Percentiles rank a stretch among this genome's conserved stretches.
Conservation (phyloP, 1,139 yeast genomes). For the Kodamaea alishanica region DNA sequence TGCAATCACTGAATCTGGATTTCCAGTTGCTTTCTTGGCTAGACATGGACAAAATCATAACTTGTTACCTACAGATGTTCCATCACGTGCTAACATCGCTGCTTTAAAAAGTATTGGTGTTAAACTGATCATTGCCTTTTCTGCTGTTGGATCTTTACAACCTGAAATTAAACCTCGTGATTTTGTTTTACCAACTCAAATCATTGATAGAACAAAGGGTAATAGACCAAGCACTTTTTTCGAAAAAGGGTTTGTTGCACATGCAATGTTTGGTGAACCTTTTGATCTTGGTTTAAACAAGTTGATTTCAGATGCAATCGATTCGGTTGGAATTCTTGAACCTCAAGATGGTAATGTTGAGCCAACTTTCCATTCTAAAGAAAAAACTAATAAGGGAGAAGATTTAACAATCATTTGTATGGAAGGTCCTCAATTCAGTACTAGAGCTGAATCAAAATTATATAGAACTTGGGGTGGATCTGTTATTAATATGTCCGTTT, state of each 20-base stretch:
- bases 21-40: slow-evolving; percentile 89
- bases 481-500: slow-evolving; percentile 92
- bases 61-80: slow-evolving; percentile 86
- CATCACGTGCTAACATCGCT: slow-evolving; percentile 91
- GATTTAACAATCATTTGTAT: slow-evolving; percentile 88
- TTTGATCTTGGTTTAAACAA: slow-evolving; percentile 73
- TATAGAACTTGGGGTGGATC: slow-evolving; percentile 91
- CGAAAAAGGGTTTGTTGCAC: slow-evolving; percentile 92
- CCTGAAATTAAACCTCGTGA: slow-evolving; percentile 89
- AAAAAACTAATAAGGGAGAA: slow-evolving; percentile 45
- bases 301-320: slow-evolving; percentile 56
- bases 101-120: slow-evolving; percentile 88
- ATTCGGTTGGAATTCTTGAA: slow-evolving; percentile 50
- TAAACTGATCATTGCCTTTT: slow-evolving; percentile 82
- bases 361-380: slow-evolving; percentile 55
- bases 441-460: slow-evolving; percentile 92
- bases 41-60: slow-evolving; percentile 93
- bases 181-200: slow-evolving; percentile 90
- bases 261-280: slow-evolving; percentile 96
- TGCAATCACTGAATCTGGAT: slow-evolving; percentile 68
- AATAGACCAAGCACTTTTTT: slow-evolving; percentile 87
- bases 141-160: slow-evolving; percentile 94
- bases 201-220: slow-evolving; percentile 96
- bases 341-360: slow-evolving; percentile 35
- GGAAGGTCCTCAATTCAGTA: slow-evolving; percentile 99